Evolutionary conservation across 2,329 filamentous ascomycete species (phyloP).

Genomic region (Metarhizium album): DNA sequence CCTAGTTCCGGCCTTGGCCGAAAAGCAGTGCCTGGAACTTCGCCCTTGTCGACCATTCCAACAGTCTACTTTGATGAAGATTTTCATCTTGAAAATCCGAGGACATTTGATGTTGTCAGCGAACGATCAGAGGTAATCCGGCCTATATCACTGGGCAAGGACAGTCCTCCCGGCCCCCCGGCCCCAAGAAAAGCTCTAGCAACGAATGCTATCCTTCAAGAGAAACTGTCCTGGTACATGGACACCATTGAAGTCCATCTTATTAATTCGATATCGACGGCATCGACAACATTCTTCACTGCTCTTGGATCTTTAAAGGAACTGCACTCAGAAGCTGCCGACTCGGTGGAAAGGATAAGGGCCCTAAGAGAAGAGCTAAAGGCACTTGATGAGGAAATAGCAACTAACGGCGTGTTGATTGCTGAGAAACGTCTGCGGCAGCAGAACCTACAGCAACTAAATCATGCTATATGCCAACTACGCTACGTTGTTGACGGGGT

Average conservation of each 20-base stretch:
- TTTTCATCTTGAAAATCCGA: constrained; percentile 90
- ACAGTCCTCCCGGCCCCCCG: constrained; percentile 48
- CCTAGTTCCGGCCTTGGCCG: constrained; percentile 39
- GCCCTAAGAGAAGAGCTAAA: constrained; percentile 67
- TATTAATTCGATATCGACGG: constrained; percentile 90
- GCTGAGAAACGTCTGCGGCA: constrained; percentile 71
- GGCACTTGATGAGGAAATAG: constrained; percentile 77
- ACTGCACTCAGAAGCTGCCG: constrained; percentile 81
- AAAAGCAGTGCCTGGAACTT: constrained; percentile 58
- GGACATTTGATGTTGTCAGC: constrained; percentile 93
- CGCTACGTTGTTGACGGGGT: constrained; percentile 67
- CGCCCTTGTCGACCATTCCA: constrained; percentile 85
- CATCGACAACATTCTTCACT: constrained; percentile 92
- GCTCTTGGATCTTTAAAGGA: constrained; percentile 85
- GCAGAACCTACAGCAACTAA: constrained; percentile 75
- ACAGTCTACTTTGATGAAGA: constrained; percentile 89
- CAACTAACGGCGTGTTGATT: constrained; percentile 72
- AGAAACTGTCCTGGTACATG: constrained; percentile 99
- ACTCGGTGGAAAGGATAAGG: constrained; percentile 82
- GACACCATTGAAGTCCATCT: constrained; percentile 96
- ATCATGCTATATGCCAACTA: constrained; percentile 74
- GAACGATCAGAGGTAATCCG: constrained; percentile 94
- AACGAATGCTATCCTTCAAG: constrained; percentile 93
- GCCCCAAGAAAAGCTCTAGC: constrained; percentile 73
- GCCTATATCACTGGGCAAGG: constrained; percentile 40